Conservation (phyloP, 2,329 filamentous ascomycete genomes). For the Kalaharituber pfeilii region DNA sequence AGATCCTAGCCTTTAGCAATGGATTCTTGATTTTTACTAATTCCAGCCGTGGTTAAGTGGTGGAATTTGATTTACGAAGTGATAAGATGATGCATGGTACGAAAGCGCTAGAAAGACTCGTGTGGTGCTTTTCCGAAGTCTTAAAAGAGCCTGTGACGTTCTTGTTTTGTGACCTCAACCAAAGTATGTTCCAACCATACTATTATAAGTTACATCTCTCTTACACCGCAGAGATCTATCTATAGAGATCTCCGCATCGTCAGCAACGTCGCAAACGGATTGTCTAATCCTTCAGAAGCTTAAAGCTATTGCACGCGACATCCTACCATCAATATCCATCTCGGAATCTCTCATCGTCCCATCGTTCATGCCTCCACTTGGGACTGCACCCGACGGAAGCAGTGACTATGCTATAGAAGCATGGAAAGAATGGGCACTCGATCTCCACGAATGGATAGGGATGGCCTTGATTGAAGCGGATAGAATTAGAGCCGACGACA, state of each 20-base stretch:
- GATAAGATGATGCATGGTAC: slow-evolving; percentile 68
- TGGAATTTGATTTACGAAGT: slow-evolving; percentile 57
- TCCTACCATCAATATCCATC: slow-evolving; percentile 1
- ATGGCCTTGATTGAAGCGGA: slow-evolving; percentile 49
- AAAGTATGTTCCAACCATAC: slow-evolving; percentile 29
- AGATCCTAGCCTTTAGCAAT: no score
- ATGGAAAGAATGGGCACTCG: slow-evolving; percentile 45
- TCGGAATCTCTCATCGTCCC: slow-evolving; percentile 5
- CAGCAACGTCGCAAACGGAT: slow-evolving; percentile 20
- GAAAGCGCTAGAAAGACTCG: slow-evolving; percentile 60
- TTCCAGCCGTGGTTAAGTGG: slow-evolving; percentile 43
- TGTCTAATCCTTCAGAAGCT: slow-evolving; percentile 11
- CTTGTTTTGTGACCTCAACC: slow-evolving; percentile 53
- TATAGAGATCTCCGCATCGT: no score
- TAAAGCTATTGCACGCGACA: background rate
- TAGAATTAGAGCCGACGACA: slow-evolving; percentile 39
- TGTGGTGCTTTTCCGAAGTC: slow-evolving; percentile 64
- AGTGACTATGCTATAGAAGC: slow-evolving; percentile 31
- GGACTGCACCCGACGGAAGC: slow-evolving; percentile 6
- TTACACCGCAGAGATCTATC: background rate
- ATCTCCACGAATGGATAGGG: slow-evolving; percentile 58
- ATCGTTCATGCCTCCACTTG: slow-evolving; percentile 6
- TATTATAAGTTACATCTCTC: background rate
- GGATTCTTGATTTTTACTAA: no score
- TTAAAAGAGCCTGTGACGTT: slow-evolving; percentile 51